Conservation (phyloP, 768 basidiomycete species). For the Pleurotus eryngii region DNA sequence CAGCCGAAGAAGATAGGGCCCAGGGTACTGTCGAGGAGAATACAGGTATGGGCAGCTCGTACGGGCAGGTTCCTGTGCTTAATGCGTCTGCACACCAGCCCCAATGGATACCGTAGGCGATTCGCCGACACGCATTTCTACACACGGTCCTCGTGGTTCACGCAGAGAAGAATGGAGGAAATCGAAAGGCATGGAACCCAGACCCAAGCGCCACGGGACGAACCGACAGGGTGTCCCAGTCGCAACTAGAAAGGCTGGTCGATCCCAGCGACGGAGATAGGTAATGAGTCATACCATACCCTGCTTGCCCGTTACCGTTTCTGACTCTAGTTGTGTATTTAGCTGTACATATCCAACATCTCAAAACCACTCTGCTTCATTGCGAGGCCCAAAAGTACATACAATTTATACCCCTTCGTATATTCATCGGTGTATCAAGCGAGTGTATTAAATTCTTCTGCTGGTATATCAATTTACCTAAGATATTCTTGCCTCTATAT, state of each 20-base stretch:
- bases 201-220: conserved; percentile 49
- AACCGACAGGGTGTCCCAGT: conserved; percentile 66
- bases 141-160: conserved; percentile 76
- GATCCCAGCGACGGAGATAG: conserved; percentile 69
- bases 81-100: conserved; percentile 28
- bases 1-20: conserved; percentile 5
- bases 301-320: no score
- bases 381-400: background rate
- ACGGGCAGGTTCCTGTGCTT: conserved; percentile 11
- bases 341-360: no score
- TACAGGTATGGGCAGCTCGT: background rate
- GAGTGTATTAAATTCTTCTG: no score
- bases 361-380: no score
- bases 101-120: conserved; percentile 55
- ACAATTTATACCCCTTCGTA: background rate
- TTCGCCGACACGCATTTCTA: conserved; percentile 52
- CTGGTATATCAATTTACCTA: no score
- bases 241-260: conserved; percentile 64
- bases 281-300: background rate
- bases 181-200: conserved; percentile 68
- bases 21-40: conserved; percentile 3
- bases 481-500: no score
- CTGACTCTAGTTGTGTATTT: no score
- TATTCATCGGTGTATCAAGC: no score
- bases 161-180: conserved; percentile 79